Conservation (phyloP, 345 rosid genomes). For the Noccaea caerulescens region DNA sequence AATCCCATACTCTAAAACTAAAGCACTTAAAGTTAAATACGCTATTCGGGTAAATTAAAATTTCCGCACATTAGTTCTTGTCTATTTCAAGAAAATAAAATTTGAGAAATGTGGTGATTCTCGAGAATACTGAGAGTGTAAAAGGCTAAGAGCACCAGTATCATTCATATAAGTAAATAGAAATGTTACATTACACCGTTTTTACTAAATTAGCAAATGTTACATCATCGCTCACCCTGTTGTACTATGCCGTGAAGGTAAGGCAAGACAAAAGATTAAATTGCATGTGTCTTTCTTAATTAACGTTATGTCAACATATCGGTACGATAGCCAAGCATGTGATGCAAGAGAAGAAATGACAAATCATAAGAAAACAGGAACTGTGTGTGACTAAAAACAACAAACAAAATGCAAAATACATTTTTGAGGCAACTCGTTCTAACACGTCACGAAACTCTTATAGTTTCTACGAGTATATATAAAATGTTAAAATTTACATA, state of each 20-base stretch:
- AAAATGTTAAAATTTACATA: background rate
- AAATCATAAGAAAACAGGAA: conserved; percentile 34
- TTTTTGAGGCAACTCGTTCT: conserved; percentile 1
- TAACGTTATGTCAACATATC: background rate
- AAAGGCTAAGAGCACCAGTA: too few species aligned
- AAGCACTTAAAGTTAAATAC: background rate
- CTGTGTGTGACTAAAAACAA: conserved; percentile 27
- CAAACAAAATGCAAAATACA: conserved; percentile 38
- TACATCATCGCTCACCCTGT: background rate
- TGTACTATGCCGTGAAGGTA: conserved; percentile 1
- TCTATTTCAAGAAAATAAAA: too few species aligned
- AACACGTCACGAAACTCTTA: conserved; percentile 28
- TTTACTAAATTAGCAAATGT: too few species aligned
- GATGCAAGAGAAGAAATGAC: conserved; percentile 34
- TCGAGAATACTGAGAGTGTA: too few species aligned
- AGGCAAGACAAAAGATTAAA: background rate
- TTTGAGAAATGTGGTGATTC: too few species aligned
- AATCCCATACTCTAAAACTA: background rate
- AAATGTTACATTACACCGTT: too few species aligned
- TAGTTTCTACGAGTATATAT: conserved; percentile 16
- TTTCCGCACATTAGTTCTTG: background rate
- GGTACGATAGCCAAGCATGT: conserved; percentile 21
- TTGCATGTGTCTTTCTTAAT: conserved; percentile 2
- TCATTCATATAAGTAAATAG: too few species aligned
- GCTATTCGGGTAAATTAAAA: background rate